These are phyloP conservation scores for Zygosaccharomyces siamensis DNA, from an alignment of 805 yeast species.

Conservation along the genomic window DNA sequence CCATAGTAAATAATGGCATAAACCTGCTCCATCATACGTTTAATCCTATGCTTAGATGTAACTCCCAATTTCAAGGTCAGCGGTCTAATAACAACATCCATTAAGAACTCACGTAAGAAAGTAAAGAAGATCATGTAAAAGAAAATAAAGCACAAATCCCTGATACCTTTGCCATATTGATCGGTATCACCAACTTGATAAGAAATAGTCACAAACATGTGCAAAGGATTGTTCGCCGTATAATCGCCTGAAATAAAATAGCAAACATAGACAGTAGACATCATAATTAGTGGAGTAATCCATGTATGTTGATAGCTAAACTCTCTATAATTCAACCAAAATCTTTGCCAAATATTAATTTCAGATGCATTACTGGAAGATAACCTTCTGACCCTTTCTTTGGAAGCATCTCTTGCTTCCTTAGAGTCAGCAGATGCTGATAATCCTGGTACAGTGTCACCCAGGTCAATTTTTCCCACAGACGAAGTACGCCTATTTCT, in stretches of 20 bases:
- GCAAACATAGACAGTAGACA: constrained; percentile 39
- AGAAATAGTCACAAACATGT: constrained; percentile 59
- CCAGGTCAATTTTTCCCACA: constrained; percentile 69
- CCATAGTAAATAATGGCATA: constrained; percentile 81
- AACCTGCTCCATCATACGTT: constrained; percentile 89
- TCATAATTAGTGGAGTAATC: constrained; percentile 57
- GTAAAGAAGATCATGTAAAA: constrained; percentile 85
- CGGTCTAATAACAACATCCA: constrained; percentile 79
- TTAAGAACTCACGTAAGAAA: constrained; percentile 81
- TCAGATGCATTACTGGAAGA: constrained; percentile 33
- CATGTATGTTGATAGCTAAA: constrained; percentile 58
- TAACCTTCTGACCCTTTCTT: constrained; percentile 35
- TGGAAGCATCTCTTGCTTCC: constrained; percentile 39
- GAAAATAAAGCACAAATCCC: constrained; percentile 74
- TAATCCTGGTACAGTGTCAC: constrained; percentile 64
- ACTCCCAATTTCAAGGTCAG: constrained; percentile 52
- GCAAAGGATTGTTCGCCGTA: constrained; percentile 56
- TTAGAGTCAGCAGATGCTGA: constrained; percentile 57
- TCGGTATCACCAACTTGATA: constrained; percentile 58
- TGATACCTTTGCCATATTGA: constrained; percentile 77
- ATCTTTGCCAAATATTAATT: constrained; percentile 49
- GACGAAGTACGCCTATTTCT: constrained; percentile 55
- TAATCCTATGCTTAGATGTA: constrained; percentile 45
- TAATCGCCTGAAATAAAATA: constrained; percentile 55
- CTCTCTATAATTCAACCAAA: constrained; percentile 56